phyloP scores from a whole-genome alignment of 306 rosid genomes.

The Acacia melanoxylon region DNA sequence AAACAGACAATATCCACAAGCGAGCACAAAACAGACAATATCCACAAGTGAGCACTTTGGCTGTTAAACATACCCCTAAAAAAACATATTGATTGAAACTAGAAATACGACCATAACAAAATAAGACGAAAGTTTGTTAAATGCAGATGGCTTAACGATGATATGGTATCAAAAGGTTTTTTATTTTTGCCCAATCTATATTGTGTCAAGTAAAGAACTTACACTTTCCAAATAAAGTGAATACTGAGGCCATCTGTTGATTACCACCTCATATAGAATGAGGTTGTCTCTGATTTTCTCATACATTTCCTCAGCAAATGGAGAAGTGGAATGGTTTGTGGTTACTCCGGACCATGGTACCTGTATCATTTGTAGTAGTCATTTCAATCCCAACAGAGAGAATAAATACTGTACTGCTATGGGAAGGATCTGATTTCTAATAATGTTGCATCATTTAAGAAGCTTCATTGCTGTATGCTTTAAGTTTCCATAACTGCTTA shows the following conservation, averaged over 20 bases:
- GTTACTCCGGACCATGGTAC: slow-evolving; percentile 97
- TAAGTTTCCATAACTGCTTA: neutral
- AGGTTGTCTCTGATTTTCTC: slow-evolving; percentile 79
- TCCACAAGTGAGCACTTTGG: too few species aligned
- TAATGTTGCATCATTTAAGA: neutral
- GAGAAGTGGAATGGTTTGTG: slow-evolving; percentile 87
- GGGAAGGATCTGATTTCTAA: neutral
- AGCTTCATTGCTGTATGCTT: slow-evolving; percentile 1
- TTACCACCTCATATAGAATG: slow-evolving; percentile 73
- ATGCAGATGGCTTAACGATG: slow-evolving; percentile 15
- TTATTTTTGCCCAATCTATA: too few species aligned
- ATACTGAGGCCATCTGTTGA: slow-evolving; percentile 97
- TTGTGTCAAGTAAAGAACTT: slow-evolving; percentile 34
- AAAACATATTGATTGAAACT: neutral
- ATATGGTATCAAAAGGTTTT: neutral
- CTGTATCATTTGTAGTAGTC: slow-evolving; percentile 49
- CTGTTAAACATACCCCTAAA: too few species aligned
- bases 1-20: too few species aligned
- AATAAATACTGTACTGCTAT: neutral
- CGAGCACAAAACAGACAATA: too few species aligned
- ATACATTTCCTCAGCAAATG: slow-evolving; percentile 94
- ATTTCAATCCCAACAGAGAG: neutral
- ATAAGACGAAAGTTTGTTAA: neutral
- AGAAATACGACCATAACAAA: neutral
- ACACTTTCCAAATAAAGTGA: slow-evolving; percentile 85